Percentiles rank a stretch among this genome's conserved stretches.
phyloP scores from a whole-genome alignment of 768 basidiomycete species.

The Boletus fagicola region DNA sequence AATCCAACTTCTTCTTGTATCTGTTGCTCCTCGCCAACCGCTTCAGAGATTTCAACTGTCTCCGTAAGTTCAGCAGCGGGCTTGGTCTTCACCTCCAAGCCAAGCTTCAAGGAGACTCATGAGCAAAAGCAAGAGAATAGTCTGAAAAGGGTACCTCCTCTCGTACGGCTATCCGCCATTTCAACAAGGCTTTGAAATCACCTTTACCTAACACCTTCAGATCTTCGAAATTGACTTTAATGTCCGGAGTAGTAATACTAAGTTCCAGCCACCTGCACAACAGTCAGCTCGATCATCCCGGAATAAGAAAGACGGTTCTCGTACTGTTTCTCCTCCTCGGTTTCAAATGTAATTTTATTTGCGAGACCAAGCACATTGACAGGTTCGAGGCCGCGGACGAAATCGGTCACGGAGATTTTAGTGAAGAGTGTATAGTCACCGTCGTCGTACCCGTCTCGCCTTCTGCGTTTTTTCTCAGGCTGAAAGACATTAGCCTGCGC shows the following conservation, averaged over 20 bases:
- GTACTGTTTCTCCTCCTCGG: slow-evolving; percentile 83
- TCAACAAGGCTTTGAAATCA: slow-evolving; percentile 91
- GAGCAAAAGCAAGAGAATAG: slow-evolving; percentile 2
- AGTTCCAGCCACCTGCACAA: slow-evolving; percentile 65
- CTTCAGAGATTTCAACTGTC: slow-evolving; percentile 58
- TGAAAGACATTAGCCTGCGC: slow-evolving; percentile 90
- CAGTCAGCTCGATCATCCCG: slow-evolving; percentile 3
- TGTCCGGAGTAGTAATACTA: slow-evolving; percentile 71
- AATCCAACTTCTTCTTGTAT: slow-evolving; percentile 79
- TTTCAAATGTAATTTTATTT: slow-evolving; percentile 74
- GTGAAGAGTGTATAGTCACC: slow-evolving; percentile 92
- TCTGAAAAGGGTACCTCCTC: slow-evolving; percentile 61
- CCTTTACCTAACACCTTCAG: slow-evolving; percentile 97
- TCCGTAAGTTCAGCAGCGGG: slow-evolving; percentile 76
- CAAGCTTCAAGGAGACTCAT: slow-evolving; percentile 49
- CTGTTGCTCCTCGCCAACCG: slow-evolving; percentile 83
- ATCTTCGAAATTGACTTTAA: slow-evolving; percentile 83
- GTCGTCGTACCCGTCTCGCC: slow-evolving; percentile 93
- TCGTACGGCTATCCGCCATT: slow-evolving; percentile 85
- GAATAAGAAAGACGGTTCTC: slow-evolving; percentile 19
- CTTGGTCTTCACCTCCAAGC: slow-evolving; percentile 77
- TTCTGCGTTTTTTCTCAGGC: slow-evolving; percentile 92
- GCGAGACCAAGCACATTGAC: slow-evolving; percentile 72
- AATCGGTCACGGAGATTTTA: slow-evolving; percentile 63
- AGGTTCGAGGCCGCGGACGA: slow-evolving; percentile 69